These are phyloP conservation scores for Argentina anserina DNA, from an alignment of 306 rosid genomes.

Conservation along the genomic window DNA sequence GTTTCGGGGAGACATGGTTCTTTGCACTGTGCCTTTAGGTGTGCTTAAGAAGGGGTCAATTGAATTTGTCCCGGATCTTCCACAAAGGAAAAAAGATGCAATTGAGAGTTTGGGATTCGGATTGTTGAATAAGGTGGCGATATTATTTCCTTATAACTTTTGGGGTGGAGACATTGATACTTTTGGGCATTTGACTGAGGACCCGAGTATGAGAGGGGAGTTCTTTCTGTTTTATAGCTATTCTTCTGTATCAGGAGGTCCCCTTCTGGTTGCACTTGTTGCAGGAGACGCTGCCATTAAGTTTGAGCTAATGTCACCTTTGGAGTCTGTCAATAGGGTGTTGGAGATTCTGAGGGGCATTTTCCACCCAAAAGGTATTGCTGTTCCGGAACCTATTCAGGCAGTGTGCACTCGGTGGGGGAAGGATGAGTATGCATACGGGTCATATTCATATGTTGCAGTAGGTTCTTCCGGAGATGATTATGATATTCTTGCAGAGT, in stretches of 20 bases:
- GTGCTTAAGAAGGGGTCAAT: slow-evolving; percentile 72
- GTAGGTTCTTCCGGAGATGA: slow-evolving; percentile 88
- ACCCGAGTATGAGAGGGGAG: slow-evolving; percentile 83
- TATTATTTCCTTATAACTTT: slow-evolving; percentile 75
- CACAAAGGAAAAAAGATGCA: slow-evolving; percentile 78
- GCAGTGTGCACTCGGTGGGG: slow-evolving; percentile 90
- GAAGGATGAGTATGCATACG: slow-evolving; percentile 59
- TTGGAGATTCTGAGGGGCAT: slow-evolving; percentile 60
- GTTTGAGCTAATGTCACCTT: slow-evolving; percentile 87
- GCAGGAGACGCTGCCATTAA: slow-evolving; percentile 82
- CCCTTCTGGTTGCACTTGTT: slow-evolving; percentile 82
- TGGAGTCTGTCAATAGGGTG: slow-evolving; percentile 83
- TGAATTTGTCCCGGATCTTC: slow-evolving; percentile 78
- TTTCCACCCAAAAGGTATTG: slow-evolving; percentile 70
- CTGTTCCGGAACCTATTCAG: slow-evolving; percentile 77
- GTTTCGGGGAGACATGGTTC: slow-evolving; percentile 63
- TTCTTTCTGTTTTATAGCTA: slow-evolving; percentile 87
- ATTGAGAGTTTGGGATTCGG: slow-evolving; percentile 84
- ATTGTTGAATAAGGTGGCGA: slow-evolving; percentile 74
- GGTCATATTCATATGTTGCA: slow-evolving; percentile 86
- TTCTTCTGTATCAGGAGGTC: slow-evolving; percentile 86
- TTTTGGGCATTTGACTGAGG: slow-evolving; percentile 80
- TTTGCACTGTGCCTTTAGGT: slow-evolving; percentile 83
- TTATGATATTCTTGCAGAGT: slow-evolving; percentile 76
- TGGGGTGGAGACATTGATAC: slow-evolving; percentile 95